Evolutionary conservation across 306 rosid species (phyloP), one percentile per base, ranked within the genome.

Genomic region (Cucurbita argyrosperma): DNA sequence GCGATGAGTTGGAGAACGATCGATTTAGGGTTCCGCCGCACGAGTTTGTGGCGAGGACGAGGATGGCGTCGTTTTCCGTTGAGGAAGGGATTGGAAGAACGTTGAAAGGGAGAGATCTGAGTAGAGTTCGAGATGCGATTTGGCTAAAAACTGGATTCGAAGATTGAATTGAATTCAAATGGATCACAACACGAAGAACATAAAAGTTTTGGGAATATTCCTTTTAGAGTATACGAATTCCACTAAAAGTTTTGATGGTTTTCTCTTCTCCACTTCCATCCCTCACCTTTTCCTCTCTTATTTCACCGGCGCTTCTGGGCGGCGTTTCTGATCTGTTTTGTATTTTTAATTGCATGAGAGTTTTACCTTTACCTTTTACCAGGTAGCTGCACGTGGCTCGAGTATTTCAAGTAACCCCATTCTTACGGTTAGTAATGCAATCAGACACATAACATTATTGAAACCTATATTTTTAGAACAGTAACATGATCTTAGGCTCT

Each of bases 71-170:
- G 9, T 90, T 84, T 39, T 92, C 98, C 12, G 92, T 92, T 10
- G 96, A 92, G 56, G 98, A 92, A 85, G 98, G 98, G 7, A 80
- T 83, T 5, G 98, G 98, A 4, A 90, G 98, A 80, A 92, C 98
- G 7, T 73, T 90, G 60, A 92, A 92, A 78, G 98, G 98, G 3
- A 84, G 96, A 45, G 98, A 92, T 87, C 94, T 92, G 45, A 92
- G 96, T 56, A 56, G 89, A 57, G 96, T 92, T 52, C 80, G 96
- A 71, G 88, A 92, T 63, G 92, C 96, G 9, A 87, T 92, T 85
- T 92, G 92, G 96, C 89, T 89, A 8, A 92, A 90, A 85, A 90
- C 92, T 2, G 98, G 96, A 46, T 92, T 92, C 78, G 79, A 90
- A 76, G 98, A 92, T 53, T 90, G 62, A 18, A 21, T 23, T 15